Evolutionary conservation across 2,329 filamentous ascomycete species (phyloP), one percentile per base, ranked within the genome.

Genomic region (Diaporthe ilicicola): DNA sequence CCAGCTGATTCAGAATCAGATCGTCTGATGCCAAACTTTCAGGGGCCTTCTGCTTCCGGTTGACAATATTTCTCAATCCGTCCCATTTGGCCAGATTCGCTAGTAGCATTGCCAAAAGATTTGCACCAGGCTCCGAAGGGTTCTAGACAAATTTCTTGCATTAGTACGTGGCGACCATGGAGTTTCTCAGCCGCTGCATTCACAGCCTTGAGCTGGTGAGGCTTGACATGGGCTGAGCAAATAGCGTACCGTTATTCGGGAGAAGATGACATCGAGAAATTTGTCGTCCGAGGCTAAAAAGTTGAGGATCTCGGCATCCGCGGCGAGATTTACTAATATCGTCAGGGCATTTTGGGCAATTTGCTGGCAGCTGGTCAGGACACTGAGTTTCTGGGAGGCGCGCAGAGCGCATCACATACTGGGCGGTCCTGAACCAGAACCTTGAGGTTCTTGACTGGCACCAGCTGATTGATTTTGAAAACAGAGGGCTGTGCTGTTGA

Each of bases 291-390:
- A 89, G 0, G 91, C 91, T 27, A 98, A 84, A 66, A 84, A 85
- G 74, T 93, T 88, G 50, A 97, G 84, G 3, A 98, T 86, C 67
- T 95, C 93, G 15, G 85, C 83, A 76, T 98, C 95, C 19, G 90
- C 90, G 1, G 93, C 92, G 19, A 96, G 85, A 79, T 97, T 98
- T 77, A 98, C 89, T 73, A 99, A 91, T 75, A 98, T 95, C 17
- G 91, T 97, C 75, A 98, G 84, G 46, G 93, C 95, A 89, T 97
- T 93, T 80, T 96, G 94, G n/a, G 95, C 93, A 73, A 98, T 97
- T 80, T 92, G 90, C 91, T 97, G 74, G 4, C 54, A 10, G 62
- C 53, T 1, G 27, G 34, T 72, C 55, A 73, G 56, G 51, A 56
- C 34, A 39, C 10, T n/a, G 7, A 15, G 27, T 46, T 73, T 29